Evolutionary conservation across 495 filamentous ascomycete genomes (phyloP), one percentile per base, ranked within the genome.

Genomic region (Daldinia childiae): DNA sequence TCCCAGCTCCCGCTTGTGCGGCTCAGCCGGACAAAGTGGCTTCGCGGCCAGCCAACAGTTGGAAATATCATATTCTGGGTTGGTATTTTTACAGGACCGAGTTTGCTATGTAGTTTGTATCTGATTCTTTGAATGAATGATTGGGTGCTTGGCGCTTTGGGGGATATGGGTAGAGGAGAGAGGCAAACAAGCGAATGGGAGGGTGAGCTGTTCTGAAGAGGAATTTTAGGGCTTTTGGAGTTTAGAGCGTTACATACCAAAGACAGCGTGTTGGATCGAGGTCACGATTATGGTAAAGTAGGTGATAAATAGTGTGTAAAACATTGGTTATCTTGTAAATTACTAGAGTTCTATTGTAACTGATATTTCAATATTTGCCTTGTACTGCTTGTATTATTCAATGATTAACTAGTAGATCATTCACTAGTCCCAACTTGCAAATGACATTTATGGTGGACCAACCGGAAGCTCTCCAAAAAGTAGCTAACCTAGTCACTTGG

Each of bases 11-110:
- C 91, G 61, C 74, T 93, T 4, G 89, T 91, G 41, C 81, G 77
- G 21, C 63, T 93, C 57, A 91, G 88, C 66, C 79, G 88, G 72
- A 90, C 88, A 0, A 86, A 82, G 66, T 83, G 87, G 69, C 80
- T 93, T 75, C 88, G 85, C 43, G 83, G 86, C 38, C 81, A 82
- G 70, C 80, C 82, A 55, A 85, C 87, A 3, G 57, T 93, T 45
- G 91, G 90, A 1, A 93, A 93, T 77, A 78, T 91, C 26, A 78
- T 92, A 4, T 93, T 93, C 74, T 93, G 91, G 91, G 66, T 91
- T 38, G 90, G 91, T 3, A 86, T 91, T 6, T 90, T 90, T 64
- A 88, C 87, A 3, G 91, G 89, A 9, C 91, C 91, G 15, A 92
- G 90, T 77, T 80, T 92, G 62, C 75, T 92, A 58, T 91, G 90